A percentile compares a stretch with the other conserved stretches of the same genome.
phyloP scores from a whole-genome alignment of 345 rosid species.

The Heritiera fomes region DNA sequence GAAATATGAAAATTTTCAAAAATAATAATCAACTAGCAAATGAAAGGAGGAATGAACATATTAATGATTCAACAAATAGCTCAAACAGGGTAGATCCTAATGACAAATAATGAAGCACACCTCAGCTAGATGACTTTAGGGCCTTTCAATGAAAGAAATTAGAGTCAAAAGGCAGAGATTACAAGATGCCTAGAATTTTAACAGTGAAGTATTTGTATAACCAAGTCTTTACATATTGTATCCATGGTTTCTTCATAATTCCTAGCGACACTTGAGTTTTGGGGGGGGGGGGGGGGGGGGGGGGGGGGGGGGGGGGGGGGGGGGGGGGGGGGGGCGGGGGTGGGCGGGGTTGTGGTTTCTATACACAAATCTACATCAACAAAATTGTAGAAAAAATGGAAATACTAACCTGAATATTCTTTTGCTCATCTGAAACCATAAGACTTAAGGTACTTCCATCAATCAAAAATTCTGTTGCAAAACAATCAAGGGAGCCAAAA shows the following conservation, averaged over 20 bases:
- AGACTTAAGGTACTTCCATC: constrained; percentile 96
- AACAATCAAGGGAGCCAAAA: constrained; percentile 90
- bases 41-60: neutral
- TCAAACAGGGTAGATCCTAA: neutral
- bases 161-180: neutral
- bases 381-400: neutral
- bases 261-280: too few relatives aligned
- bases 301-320: too few relatives aligned
- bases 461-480: constrained; percentile 93
- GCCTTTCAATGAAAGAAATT: constrained; percentile 4
- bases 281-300: too few relatives aligned
- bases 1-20: neutral
- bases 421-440: constrained; percentile 90
- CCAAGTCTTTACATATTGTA: neutral
- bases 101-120: neutral
- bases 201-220: neutral
- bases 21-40: neutral
- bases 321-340: too few relatives aligned
- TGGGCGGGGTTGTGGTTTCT: too few relatives aligned
- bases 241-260: neutral
- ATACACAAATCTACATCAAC: neutral
- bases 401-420: constrained; percentile 79
- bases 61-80: constrained; percentile 6
- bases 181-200: neutral
- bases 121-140: neutral